phyloP scores from a whole-genome alignment of 2,329 filamentous ascomycete species.

The Penicillium sp. region DNA sequence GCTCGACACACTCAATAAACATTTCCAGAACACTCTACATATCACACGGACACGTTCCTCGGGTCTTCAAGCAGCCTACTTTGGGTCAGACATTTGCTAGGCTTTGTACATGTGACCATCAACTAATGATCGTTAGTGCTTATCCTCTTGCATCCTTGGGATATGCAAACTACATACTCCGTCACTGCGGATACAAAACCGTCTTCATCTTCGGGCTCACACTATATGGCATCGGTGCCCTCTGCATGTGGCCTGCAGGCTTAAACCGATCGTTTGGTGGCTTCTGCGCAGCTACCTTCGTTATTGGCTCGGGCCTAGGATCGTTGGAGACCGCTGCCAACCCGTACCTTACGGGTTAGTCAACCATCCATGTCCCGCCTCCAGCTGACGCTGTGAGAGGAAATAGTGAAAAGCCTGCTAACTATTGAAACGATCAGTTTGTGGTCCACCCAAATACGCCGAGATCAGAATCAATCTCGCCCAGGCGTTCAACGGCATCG shows the following conservation, averaged over 20 bases:
- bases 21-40: slow-evolving; percentile 50
- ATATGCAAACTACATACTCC: slow-evolving; percentile 53
- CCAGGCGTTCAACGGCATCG: slow-evolving; percentile 69
- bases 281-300: slow-evolving; percentile 62
- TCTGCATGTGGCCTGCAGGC: slow-evolving; percentile 77
- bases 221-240: slow-evolving; percentile 62
- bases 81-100: slow-evolving; percentile 42
- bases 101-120: too few relatives aligned
- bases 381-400: too few relatives aligned
- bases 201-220: slow-evolving; percentile 68
- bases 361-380: not conserved
- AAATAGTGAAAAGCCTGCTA: too few relatives aligned
- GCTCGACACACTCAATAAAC: slow-evolving; percentile 45
- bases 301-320: slow-evolving; percentile 64
- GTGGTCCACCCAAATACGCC: slow-evolving; percentile 64
- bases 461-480: slow-evolving; percentile 70
- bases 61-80: slow-evolving; percentile 57
- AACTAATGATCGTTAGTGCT: slow-evolving; percentile 30
- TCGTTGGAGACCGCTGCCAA: slow-evolving; percentile 71
- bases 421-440: too few relatives aligned
- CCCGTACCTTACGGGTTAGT: slow-evolving; percentile 57
- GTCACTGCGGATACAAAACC: slow-evolving; percentile 67
- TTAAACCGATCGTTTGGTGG: slow-evolving; percentile 64
- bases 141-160: slow-evolving; percentile 48
- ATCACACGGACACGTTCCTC: slow-evolving; percentile 52